These are phyloP conservation scores for Heterobasidion annosum DNA, from an alignment of 1,284 basidiomycete species.

Conservation along the genomic window DNA sequence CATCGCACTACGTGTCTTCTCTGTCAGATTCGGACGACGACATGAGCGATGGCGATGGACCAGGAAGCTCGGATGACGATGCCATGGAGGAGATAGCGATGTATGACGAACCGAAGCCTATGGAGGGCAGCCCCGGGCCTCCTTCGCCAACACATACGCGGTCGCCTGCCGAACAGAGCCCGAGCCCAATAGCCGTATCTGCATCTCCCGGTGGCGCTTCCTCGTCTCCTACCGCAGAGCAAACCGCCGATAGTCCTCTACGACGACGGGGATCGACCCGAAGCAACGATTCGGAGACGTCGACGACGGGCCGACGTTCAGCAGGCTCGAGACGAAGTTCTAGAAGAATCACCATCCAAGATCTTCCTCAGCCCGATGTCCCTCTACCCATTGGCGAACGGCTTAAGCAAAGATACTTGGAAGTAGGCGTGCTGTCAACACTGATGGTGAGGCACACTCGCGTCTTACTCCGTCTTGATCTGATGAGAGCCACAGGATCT, in stretches of 20 bases:
- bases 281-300: constrained; percentile 25
- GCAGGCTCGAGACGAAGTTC: constrained; percentile 44
- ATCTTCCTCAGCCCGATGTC: constrained; percentile 13
- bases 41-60: constrained; percentile 58
- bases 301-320: constrained; percentile 26
- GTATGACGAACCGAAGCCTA: constrained; percentile 39
- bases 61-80: constrained; percentile 63
- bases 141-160: constrained; percentile 14
- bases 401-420: constrained; percentile 70
- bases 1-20: constrained; percentile 44
- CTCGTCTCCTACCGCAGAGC: background rate
- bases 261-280: constrained; percentile 15
- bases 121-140: constrained; percentile 10
- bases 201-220: background rate
- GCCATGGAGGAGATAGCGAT: constrained; percentile 74
- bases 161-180: constrained; percentile 12
- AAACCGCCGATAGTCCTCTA: background rate
- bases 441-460: constrained; percentile 51
- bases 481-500: constrained; percentile 51
- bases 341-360: constrained; percentile 30
- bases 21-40: constrained; percentile 68
- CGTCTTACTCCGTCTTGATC: background rate
- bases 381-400: constrained; percentile 59
- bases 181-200: background rate
- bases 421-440: constrained; percentile 62